Percentiles rank a stretch among this genome's conserved stretches.
Evolutionary conservation across 2,329 filamentous ascomycete genomes (phyloP).

Genomic region (Madurella mycetomatis): DNA sequence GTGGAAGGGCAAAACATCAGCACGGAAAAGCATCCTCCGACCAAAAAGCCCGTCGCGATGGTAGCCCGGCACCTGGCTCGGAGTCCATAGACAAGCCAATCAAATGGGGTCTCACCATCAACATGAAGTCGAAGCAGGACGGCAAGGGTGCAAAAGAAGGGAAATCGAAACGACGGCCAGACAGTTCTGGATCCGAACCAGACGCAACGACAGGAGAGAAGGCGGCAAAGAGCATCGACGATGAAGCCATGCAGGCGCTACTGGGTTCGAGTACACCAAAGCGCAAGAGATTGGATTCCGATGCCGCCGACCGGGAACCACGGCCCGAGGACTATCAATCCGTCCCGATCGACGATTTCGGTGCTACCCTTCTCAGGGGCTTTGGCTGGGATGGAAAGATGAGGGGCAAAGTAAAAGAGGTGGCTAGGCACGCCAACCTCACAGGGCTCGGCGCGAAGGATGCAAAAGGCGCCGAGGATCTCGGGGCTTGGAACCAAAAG

Average conservation of each 20-base stretch:
- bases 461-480: constrained; percentile 64
- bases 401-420: constrained; percentile 57
- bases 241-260: constrained; percentile 62
- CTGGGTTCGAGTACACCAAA: constrained; percentile 43
- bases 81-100: constrained; percentile 48
- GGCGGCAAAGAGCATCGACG: constrained; percentile 35
- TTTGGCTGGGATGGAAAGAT: constrained; percentile 88
- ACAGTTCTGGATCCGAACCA: constrained; percentile 13
- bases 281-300: constrained; percentile 55
- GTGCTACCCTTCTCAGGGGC: constrained; percentile 79
- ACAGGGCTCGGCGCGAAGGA: constrained; percentile 87
- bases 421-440: constrained; percentile 70
- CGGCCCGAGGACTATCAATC: constrained; percentile 78
- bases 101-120: constrained; percentile 50
- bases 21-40: not conserved
- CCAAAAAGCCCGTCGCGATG: not conserved
- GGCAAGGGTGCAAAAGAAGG: not conserved
- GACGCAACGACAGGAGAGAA: constrained; percentile 9
- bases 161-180: not conserved
- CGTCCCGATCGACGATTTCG: constrained; percentile 92
- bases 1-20: not conserved
- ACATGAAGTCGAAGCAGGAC: constrained; percentile 30
- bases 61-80: not conserved
- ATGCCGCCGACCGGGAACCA: constrained; percentile 67
- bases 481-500: constrained; percentile 76